Percentiles rank a stretch among this genome's conserved stretches.
Conservation (phyloP, 805 yeast species). For the Zygotorulaspora chibaensis region DNA sequence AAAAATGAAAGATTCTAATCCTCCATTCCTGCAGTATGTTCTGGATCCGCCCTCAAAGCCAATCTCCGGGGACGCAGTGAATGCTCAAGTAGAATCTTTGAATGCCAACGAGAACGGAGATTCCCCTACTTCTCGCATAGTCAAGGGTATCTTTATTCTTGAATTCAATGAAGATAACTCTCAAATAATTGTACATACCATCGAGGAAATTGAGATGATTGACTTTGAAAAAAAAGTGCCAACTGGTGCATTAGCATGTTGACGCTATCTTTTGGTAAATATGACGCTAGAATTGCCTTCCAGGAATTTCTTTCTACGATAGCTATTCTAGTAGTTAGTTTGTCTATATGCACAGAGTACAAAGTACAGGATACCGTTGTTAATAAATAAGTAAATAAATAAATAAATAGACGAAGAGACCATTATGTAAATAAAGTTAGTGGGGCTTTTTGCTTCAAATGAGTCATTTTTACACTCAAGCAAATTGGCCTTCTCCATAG, state of each 20-base stretch:
- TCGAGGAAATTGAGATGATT: slow-evolving; percentile 60
- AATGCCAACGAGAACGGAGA: slow-evolving; percentile 7
- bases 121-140: slow-evolving; percentile 6
- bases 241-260: slow-evolving; percentile 25
- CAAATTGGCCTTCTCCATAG: slow-evolving; percentile 28
- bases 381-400: background rate
- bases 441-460: background rate
- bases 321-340: too few relatives aligned
- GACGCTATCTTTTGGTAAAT: background rate
- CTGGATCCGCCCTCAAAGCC: slow-evolving; percentile 14
- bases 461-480: background rate
- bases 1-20: slow-evolving; percentile 7
- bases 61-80: slow-evolving; percentile 7
- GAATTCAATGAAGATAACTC: slow-evolving; percentile 57
- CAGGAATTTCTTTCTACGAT: too few relatives aligned
- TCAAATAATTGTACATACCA: slow-evolving; percentile 55
- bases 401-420: background rate
- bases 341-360: too few relatives aligned
- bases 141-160: slow-evolving; percentile 56
- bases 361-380: too few relatives aligned
- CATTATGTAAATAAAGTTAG: too few relatives aligned
- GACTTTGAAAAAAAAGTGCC: slow-evolving; percentile 38
- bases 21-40: slow-evolving; percentile 17
- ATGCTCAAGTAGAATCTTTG: background rate
- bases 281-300: background rate